Evolutionary conservation across 139 green algal species (phyloP), one percentile per base, ranked within the genome.

Genomic region (Auxenochlorella pyrenoidosa): DNA sequence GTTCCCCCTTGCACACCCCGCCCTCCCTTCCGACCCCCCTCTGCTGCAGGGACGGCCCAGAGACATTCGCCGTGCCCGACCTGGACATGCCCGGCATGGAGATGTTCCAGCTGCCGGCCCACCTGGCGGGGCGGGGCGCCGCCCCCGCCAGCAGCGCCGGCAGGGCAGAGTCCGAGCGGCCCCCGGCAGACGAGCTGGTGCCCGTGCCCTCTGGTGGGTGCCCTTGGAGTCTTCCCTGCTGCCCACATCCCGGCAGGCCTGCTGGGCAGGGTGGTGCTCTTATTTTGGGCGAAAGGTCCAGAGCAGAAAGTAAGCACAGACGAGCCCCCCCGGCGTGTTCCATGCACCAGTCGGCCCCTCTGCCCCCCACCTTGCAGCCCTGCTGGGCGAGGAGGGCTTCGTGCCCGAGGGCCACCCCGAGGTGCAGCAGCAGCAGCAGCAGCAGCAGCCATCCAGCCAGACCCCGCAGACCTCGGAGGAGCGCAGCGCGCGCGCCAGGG

Each of bases 41-140:
- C 24, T 75, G 19, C 80, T 79, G 41, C 43, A 84, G 75, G 75
- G 75, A 84, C 63, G 30, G 47, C 32, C 84, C 75, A 0, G 84
- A 88, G 75, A 88, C 60, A 2, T 84, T 88, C 40, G 60, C 71
- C 1, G 84, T 88, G 41, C 84, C 84, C 12, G 84, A 88, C 43
- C 6, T 88, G 16, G 43, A 84, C 43, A 5, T 84, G 47, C 70
- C 83, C 51, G 83, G 47, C 83, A 59, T 81, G 70, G 70, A 59
- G 6, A 47, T 76, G 5, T 58, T 78, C 34, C 54, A 63, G 16
- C 54, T 63, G 54, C 54, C 54, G 54, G 54, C 54, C 2, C 54
- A 63, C 54, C 54, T 63, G 54, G 16, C 12, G 13, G 54, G 54
- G 15, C 54, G 54, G 34, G 34, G 34, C 40, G 70, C n/a, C 21